Conservation (phyloP, 805 yeast species). For the Wickerhamiella parazyma region DNA sequence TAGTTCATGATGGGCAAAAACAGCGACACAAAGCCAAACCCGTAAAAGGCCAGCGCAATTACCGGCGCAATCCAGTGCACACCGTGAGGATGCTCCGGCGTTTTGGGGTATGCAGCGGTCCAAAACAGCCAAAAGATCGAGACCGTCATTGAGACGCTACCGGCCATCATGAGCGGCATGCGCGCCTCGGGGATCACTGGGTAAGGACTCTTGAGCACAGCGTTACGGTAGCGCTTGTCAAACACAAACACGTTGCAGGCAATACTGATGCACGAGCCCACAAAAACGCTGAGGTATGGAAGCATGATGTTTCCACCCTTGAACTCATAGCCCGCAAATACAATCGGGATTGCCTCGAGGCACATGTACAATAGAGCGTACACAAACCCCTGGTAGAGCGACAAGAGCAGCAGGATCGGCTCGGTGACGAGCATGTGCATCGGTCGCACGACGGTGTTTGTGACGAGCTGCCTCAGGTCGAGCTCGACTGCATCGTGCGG, state of each 20-base stretch:
- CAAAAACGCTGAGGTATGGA: conserved; percentile 63
- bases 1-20: conserved; percentile 52
- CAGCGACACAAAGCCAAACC: conserved; percentile 53
- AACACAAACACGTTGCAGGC: conserved; percentile 33
- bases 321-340: conserved; percentile 44
- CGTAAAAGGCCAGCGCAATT: conserved; percentile 47
- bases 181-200: conserved; percentile 68
- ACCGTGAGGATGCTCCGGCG: conserved; percentile 27
- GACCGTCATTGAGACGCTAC: conserved; percentile 53
- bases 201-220: conserved; percentile 35
- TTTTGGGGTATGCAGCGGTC: conserved; percentile 62
- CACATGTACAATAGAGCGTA: conserved; percentile 30
- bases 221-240: conserved; percentile 42
- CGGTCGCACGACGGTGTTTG: conserved; percentile 23
- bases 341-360: conserved; percentile 28
- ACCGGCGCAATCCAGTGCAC: conserved; percentile 81
- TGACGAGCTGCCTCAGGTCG: conserved; percentile 30
- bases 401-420: conserved; percentile 26
- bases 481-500: conserved; percentile 35
- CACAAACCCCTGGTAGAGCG: conserved; percentile 29
- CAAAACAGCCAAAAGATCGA: conserved; percentile 82
- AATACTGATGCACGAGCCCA: conserved; percentile 56
- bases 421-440: conserved; percentile 25
- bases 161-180: conserved; percentile 59
- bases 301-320: conserved; percentile 49